These are phyloP conservation scores for Chamaecyparis obtusa DNA, from an alignment of 75 land plant species.

Conservation along the genomic window DNA sequence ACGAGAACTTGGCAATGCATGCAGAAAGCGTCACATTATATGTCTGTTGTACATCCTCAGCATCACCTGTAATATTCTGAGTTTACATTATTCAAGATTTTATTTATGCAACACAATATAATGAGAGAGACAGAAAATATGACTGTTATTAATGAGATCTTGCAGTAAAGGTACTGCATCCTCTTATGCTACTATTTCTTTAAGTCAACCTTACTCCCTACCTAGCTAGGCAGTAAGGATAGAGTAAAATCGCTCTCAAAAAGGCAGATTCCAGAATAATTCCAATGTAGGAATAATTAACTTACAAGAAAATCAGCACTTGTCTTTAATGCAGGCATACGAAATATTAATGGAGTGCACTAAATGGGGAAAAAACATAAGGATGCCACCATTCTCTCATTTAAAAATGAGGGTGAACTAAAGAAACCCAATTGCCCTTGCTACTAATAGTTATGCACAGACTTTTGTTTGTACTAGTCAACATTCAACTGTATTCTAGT, in stretches of 20 bases:
- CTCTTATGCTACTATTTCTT: conserved; percentile 86
- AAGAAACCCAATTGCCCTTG: not conserved
- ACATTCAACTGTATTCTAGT: conserved; percentile 94
- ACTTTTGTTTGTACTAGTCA: conserved; percentile 96
- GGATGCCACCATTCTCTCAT: not conserved
- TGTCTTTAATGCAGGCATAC: not conserved
- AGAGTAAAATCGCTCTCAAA: not conserved
- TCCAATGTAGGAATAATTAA: not conserved
- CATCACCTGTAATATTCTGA: conserved; percentile 27
- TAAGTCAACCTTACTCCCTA: conserved; percentile 82
- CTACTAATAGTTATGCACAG: conserved; percentile 10
- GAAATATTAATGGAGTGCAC: not conserved
- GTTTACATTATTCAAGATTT: not conserved
- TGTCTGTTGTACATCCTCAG: conserved; percentile 68
- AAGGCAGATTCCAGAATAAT: not conserved
- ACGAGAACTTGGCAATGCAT: conserved; percentile 86
- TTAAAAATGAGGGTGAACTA: not conserved
- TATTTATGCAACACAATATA: not conserved
- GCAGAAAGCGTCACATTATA: conserved; percentile 84
- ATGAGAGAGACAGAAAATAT: not conserved
- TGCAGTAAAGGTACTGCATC: conserved; percentile 93
- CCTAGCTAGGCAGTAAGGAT: conserved; percentile 26
- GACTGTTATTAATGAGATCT: conserved; percentile 35
- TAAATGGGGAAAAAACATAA: not conserved
- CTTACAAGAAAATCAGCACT: not conserved